A percentile compares a stretch with the other conserved stretches of the same genome.
Evolutionary conservation across 2,329 filamentous ascomycete species (phyloP).

Genomic region (Arthroderma sp.): DNA sequence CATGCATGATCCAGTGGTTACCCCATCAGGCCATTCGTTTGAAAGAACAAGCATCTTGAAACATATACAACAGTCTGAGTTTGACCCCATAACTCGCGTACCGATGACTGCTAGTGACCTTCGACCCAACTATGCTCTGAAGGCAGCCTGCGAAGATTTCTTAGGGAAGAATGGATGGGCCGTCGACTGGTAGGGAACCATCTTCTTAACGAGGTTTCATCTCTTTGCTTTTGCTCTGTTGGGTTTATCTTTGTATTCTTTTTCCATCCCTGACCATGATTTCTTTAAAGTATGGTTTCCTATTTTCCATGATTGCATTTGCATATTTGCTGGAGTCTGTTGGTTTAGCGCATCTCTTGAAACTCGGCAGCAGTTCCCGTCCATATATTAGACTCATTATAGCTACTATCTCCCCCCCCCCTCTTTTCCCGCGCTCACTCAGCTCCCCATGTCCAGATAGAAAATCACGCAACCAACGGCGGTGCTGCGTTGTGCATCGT

Average conservation of each 20-base stretch:
- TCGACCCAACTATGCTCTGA: slow-evolving; percentile 68
- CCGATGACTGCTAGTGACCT: slow-evolving; percentile 57
- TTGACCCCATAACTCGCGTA: slow-evolving; percentile 75
- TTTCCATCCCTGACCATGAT: neutral
- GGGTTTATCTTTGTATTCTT: neutral
- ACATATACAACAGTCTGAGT: slow-evolving; percentile 61
- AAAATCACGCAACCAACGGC: neutral
- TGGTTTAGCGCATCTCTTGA: slow-evolving; percentile 1
- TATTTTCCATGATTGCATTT: neutral
- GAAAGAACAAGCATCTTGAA: slow-evolving; percentile 77
- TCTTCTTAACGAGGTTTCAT: neutral
- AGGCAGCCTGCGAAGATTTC: slow-evolving; percentile 74
- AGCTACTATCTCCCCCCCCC: neutral
- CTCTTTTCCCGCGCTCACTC: neutral
- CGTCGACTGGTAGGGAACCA: slow-evolving; percentile 60
- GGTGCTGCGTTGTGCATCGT: neutral
- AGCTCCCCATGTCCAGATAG: neutral
- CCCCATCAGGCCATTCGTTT: slow-evolving; percentile 76
- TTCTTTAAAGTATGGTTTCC: neutral
- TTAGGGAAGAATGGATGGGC: slow-evolving; percentile 81
- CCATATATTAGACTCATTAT: slow-evolving; percentile 1
- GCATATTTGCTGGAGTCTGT: neutral
- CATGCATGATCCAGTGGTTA: slow-evolving; percentile 42
- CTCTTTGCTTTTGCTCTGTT: neutral
- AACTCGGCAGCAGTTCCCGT: neutral